A percentile compares a stretch with the other conserved stretches of the same genome.
Evolutionary conservation across 1,284 basidiomycete species (phyloP).

Genomic region (Fomitopsis pinicola): DNA sequence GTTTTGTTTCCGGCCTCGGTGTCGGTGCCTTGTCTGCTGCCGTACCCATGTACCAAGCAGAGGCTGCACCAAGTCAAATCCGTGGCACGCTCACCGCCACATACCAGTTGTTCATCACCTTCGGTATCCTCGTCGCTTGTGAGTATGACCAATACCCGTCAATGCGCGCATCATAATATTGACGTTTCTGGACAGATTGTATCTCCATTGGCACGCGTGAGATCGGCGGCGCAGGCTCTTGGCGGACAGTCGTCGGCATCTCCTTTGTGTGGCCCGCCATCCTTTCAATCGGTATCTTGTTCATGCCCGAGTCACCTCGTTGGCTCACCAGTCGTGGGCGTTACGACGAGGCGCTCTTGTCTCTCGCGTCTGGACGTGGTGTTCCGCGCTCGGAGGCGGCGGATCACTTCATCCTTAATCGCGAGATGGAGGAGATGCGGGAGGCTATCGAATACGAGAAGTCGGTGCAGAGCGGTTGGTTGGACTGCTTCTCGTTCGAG

Average conservation of each 20-base stretch:
- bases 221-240: slow-evolving; percentile 46
- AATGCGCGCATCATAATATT: slow-evolving; percentile 2
- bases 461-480: slow-evolving; percentile 46
- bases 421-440: slow-evolving; percentile 48
- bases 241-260: slow-evolving; percentile 68
- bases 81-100: slow-evolving; percentile 62
- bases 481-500: slow-evolving; percentile 52
- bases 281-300: slow-evolving; percentile 63
- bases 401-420: slow-evolving; percentile 40
- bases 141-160: slow-evolving; percentile 17
- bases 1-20: slow-evolving; percentile 63
- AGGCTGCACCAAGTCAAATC: slow-evolving; percentile 74
- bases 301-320: slow-evolving; percentile 63
- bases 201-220: slow-evolving; percentile 56
- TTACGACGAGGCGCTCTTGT: slow-evolving; percentile 45
- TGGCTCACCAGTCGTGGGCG: slow-evolving; percentile 56
- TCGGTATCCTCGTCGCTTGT: slow-evolving; percentile 77
- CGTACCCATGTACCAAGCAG: slow-evolving; percentile 78
- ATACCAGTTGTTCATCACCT: slow-evolving; percentile 61
- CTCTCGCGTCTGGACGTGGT: slow-evolving; percentile 57
- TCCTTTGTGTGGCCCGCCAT: slow-evolving; percentile 69
- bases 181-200: slow-evolving; percentile 35
- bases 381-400: slow-evolving; percentile 36
- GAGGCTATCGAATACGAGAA: slow-evolving; percentile 44
- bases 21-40: slow-evolving; percentile 73